These are phyloP conservation scores for Rosa chinensis DNA, from an alignment of 306 rosid species.

Conservation along the genomic window DNA sequence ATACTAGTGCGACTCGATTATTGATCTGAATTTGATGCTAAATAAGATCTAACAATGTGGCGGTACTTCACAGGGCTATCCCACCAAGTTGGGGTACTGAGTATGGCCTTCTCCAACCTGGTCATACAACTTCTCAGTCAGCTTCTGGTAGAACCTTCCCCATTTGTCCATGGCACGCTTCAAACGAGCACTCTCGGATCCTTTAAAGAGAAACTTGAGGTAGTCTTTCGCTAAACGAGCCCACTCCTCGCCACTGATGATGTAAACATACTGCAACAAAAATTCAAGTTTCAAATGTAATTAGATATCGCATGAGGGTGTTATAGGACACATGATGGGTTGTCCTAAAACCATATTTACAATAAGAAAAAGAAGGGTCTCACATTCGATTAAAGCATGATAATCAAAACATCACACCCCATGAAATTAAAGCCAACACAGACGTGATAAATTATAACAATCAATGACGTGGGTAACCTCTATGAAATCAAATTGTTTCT, in stretches of 20 bases:
- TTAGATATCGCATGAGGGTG: background rate
- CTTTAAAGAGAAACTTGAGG: slow-evolving; percentile 55
- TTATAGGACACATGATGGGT: background rate
- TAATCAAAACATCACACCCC: background rate
- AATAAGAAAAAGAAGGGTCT: background rate
- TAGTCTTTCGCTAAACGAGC: slow-evolving; percentile 60
- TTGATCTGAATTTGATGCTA: slow-evolving; percentile 22
- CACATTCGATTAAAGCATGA: background rate
- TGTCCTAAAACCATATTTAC: background rate
- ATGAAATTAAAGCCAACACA: background rate
- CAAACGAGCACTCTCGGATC: slow-evolving; percentile 61
- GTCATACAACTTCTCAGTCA: slow-evolving; percentile 27
- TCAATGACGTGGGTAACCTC: background rate
- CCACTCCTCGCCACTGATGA: slow-evolving; percentile 65
- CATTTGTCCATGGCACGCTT: slow-evolving; percentile 48
- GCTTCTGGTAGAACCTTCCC: slow-evolving; percentile 35
- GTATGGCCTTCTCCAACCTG: slow-evolving; percentile 46
- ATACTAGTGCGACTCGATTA: slow-evolving; percentile 6
- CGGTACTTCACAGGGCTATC: slow-evolving; percentile 39
- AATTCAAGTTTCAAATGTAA: slow-evolving; percentile 10
- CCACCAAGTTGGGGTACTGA: slow-evolving; percentile 38
- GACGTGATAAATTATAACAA: background rate
- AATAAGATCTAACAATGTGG: slow-evolving; percentile 24
- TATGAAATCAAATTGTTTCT: background rate
- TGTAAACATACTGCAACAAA: slow-evolving; percentile 62